Percentiles rank a stretch among this genome's conserved stretches.
Conservation (phyloP, 2,329 filamentous ascomycete genomes). For the Ascochyta viciae-villosae region DNA sequence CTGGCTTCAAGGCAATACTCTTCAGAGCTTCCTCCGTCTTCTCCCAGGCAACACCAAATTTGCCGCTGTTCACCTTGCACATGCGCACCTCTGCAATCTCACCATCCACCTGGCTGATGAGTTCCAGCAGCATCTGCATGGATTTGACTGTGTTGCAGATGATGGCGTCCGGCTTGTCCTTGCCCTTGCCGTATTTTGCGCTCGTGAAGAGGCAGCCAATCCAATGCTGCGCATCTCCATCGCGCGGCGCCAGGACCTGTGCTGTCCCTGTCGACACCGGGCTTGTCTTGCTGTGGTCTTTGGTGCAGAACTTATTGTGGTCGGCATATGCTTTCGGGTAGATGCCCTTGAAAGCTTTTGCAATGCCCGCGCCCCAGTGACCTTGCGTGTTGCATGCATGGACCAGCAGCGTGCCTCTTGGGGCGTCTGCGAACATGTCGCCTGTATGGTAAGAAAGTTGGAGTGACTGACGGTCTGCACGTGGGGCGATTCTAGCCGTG, state of each 20-base stretch:
- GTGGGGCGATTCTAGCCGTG: neutral
- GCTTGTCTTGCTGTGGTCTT: conserved; percentile 27
- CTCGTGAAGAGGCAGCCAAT: conserved; percentile 68
- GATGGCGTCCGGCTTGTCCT: conserved; percentile 54
- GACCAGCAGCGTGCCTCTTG: conserved; percentile 58
- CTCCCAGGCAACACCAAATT: conserved; percentile 64
- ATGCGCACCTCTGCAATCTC: conserved; percentile 50
- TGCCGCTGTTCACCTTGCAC: conserved; percentile 65
- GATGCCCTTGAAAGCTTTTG: conserved; percentile 55
- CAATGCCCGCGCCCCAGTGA: conserved; percentile 66
- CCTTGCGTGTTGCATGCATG: conserved; percentile 68
- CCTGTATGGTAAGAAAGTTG: conserved; percentile 45
- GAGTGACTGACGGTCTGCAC: neutral
- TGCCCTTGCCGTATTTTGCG: conserved; percentile 54
- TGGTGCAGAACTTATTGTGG: conserved; percentile 58
- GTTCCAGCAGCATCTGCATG: conserved; percentile 56
- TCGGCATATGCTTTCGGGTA: conserved; percentile 60
- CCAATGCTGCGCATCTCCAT: conserved; percentile 55
- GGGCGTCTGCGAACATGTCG: conserved; percentile 60
- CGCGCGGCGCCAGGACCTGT: conserved; percentile 61
- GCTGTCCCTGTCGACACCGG: conserved; percentile 54
- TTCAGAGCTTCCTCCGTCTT: conserved; percentile 54
- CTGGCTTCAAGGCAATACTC: conserved; percentile 31
- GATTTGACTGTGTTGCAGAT: conserved; percentile 58
- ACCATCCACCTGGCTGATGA: conserved; percentile 47